phyloP scores from a whole-genome alignment of 2,329 filamentous ascomycete genomes.

The Sporothrix pallida region DNA sequence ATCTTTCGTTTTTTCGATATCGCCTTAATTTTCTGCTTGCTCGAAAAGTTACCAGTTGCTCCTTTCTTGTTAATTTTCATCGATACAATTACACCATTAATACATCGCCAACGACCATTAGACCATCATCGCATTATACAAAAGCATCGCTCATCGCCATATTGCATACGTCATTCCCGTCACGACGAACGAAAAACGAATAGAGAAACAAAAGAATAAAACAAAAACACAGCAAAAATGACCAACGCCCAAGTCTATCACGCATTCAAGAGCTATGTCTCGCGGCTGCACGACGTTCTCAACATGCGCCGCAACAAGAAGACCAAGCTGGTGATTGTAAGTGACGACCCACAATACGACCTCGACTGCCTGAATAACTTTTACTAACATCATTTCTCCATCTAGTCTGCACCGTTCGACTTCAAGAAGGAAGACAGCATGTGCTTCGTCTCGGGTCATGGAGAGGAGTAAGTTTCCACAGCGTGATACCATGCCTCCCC shows the following conservation, averaged over 20 bases:
- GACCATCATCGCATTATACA: constrained; percentile 23
- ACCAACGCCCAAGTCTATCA: constrained; percentile 39
- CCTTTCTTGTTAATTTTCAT: constrained; percentile 18
- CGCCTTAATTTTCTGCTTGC: constrained; percentile 14
- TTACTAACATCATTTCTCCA: constrained; percentile 6
- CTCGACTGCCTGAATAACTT: not conserved
- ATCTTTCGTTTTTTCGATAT: not conserved
- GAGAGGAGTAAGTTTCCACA: constrained; percentile 60
- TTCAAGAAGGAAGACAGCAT: constrained; percentile 60
- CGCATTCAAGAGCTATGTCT: constrained; percentile 53
- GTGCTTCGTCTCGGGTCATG: constrained; percentile 56
- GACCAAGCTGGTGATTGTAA: constrained; percentile 56
- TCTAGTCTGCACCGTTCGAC: constrained; percentile 63
- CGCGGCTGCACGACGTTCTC: constrained; percentile 53
- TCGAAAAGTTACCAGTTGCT: constrained; percentile 15
- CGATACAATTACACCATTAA: not conserved
- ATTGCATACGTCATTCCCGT: not conserved
- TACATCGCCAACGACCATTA: not conserved
- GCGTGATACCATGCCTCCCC: not conserved
- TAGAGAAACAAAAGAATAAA: not conserved
- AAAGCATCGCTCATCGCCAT: constrained; percentile 14
- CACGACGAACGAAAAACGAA: not conserved
- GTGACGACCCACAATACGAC: constrained; percentile 35
- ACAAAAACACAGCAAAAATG: not conserved
- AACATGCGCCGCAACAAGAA: constrained; percentile 52